Percentiles rank a stretch among this genome's conserved stretches.
These are phyloP conservation scores for Rosa hybrid DNA, from an alignment of 331 rosid genomes.

Conservation along the genomic window DNA sequence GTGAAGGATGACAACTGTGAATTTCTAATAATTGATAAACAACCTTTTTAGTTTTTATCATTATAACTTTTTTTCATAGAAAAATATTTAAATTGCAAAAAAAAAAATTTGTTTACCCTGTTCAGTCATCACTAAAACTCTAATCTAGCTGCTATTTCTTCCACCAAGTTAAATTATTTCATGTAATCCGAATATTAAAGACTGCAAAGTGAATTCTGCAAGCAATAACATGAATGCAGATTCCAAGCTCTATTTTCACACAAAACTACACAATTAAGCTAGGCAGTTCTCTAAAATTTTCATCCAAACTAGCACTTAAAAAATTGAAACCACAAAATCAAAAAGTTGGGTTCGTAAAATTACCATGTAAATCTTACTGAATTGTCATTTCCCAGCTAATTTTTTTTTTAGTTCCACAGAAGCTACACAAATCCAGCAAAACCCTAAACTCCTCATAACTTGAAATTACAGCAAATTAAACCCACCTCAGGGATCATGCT, in stretches of 20 bases:
- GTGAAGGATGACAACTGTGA: background rate
- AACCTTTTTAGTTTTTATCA: too few relatives aligned
- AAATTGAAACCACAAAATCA: background rate
- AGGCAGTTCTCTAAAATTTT: background rate
- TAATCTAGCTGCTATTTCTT: background rate
- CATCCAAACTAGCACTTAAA: background rate
- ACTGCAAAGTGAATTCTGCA: background rate
- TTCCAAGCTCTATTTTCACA: background rate
- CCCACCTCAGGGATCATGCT: too few relatives aligned
- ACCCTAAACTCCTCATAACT: background rate
- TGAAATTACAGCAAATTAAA: background rate
- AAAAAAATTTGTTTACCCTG: background rate
- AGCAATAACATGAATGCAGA: background rate
- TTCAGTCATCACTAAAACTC: background rate
- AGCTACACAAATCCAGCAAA: background rate
- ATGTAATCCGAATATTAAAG: background rate
- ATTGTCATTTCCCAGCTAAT: background rate
- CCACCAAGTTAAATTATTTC: background rate
- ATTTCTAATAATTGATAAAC: too few relatives aligned
- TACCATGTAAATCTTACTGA: background rate
- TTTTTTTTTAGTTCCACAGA: background rate
- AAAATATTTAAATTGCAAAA: too few relatives aligned
- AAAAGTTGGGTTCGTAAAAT: background rate
- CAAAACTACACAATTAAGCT: background rate
- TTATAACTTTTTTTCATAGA: too few relatives aligned